Conservation (phyloP, 768 basidiomycete genomes). For the Pisolithus albus region DNA sequence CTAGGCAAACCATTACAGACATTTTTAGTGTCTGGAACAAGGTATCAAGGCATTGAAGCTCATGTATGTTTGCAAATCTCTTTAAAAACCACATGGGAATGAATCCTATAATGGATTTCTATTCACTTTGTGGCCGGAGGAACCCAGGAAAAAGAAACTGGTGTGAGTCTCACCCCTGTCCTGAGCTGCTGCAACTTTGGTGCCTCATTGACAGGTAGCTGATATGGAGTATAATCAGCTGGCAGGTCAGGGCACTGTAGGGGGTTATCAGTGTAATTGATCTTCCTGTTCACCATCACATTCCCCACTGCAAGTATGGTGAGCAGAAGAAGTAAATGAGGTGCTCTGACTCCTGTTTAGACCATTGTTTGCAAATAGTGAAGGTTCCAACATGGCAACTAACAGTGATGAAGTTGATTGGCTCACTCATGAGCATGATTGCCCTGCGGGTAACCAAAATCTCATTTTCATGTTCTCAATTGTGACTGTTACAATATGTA, state of each 20-base stretch:
- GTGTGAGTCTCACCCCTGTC: not conserved
- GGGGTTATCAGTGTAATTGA: not conserved
- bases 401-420: not conserved
- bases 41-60: not conserved
- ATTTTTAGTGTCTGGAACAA: not conserved
- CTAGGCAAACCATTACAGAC: not conserved
- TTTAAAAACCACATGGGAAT: not conserved
- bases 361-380: not conserved
- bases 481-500: no score
- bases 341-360: not conserved
- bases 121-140: not conserved
- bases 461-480: not conserved
- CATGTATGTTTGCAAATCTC: not conserved
- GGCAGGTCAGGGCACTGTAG: not conserved
- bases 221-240: not conserved
- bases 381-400: not conserved
- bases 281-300: not conserved
- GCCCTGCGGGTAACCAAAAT: not conserved
- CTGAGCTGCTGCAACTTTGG: not conserved
- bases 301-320: not conserved
- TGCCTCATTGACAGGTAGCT: not conserved
- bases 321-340: not conserved
- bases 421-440: not conserved
- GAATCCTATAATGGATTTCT: not conserved
- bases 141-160: not conserved